A percentile compares a stretch with the other conserved stretches of the same genome.
These are phyloP conservation scores for Suillus americanus DNA, from an alignment of 768 basidiomycete genomes.

Conservation along the genomic window DNA sequence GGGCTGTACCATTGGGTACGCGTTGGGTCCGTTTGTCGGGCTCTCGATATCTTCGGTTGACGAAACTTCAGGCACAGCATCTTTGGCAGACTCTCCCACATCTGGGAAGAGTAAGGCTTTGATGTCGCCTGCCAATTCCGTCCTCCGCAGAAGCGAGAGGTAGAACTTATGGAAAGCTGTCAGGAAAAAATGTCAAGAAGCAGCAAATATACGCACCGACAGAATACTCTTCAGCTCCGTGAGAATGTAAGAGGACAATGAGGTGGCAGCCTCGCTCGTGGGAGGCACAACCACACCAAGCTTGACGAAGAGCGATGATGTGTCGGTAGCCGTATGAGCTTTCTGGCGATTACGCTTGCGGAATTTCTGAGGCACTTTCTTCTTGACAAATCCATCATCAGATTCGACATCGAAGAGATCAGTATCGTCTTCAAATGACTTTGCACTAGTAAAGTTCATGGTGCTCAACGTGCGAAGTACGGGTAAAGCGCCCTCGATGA, in stretches of 20 bases:
- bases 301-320: slow-evolving; percentile 26
- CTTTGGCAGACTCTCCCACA: slow-evolving; percentile 1
- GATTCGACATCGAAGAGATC: slow-evolving; percentile 6
- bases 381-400: slow-evolving; percentile 8
- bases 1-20: slow-evolving; percentile 50
- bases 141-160: slow-evolving; percentile 20
- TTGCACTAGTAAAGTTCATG: background rate
- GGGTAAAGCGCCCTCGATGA: slow-evolving; percentile 23
- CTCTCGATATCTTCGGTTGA: slow-evolving; percentile 1
- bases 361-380: slow-evolving; percentile 30
- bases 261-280: slow-evolving; percentile 17
- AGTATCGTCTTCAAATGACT: background rate
- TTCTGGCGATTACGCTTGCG: slow-evolving; percentile 18
- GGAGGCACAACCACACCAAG: slow-evolving; percentile 29
- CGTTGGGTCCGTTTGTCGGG: slow-evolving; percentile 16
- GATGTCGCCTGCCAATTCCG: slow-evolving; percentile 10
- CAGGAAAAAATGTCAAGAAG: background rate
- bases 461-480: slow-evolving; percentile 22
- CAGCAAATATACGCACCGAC: slow-evolving; percentile 22
- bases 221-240: slow-evolving; percentile 26
- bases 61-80: background rate
- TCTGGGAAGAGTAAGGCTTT: slow-evolving; percentile 8
- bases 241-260: slow-evolving; percentile 18
- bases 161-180: slow-evolving; percentile 19
- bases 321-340: slow-evolving; percentile 20